Base-by-base conservation (phyloP, 75 land plant genomes). In the Sequoiadendron giganteum region DNA sequence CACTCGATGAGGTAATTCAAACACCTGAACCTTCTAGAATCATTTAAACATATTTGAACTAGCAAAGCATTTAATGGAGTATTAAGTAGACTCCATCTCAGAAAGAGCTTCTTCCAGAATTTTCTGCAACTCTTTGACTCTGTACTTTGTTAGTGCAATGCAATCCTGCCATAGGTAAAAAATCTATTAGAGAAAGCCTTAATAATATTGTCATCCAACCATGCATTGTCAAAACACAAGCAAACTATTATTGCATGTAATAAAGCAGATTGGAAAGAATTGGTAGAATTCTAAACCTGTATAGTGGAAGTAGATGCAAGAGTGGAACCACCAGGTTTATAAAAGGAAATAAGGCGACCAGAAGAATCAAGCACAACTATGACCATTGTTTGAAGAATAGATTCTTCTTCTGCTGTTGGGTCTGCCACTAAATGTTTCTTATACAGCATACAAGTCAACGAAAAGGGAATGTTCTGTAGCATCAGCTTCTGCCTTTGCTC, bases 361-460 rank as follows among this genome's bases (percentile, higher is more conserved):
- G 92, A 92, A 28, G 92, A 87, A 90, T 97, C 94, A 68, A 95
- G 85, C 32, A 93, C 94, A 39, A 96, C 94, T 72, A 93, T 96
- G 28, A 97, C 80, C 73, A 88, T 86, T 21, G 98, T 95, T 77
- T 97, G 94, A 90, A 97, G 91, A 81, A 95, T 89, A 2, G 93
- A 89, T 86, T 97, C 99, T 90, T 97, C 99, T 84, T 97, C 99
- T 39, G 99, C 95, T 72, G 95, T 93, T 9, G 99, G 99, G 78
- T 97, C 99, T 58, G 94, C 95, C 86, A 97, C 43, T 36, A 95
- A 92, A 89, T 93, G 90, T 36, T 93, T 96, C 88, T 92, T 92
- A 91, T 97, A 91, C 58, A 94, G 87, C 73, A 92, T 85, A 70
- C 92, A 96, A 56, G 98, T 96, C 55, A 97, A 89, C 65, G 99